A percentile compares a stretch with the other conserved stretches of the same genome.
phyloP scores from a whole-genome alignment of 768 basidiomycete species.

The Pulveroboletus frians region DNA sequence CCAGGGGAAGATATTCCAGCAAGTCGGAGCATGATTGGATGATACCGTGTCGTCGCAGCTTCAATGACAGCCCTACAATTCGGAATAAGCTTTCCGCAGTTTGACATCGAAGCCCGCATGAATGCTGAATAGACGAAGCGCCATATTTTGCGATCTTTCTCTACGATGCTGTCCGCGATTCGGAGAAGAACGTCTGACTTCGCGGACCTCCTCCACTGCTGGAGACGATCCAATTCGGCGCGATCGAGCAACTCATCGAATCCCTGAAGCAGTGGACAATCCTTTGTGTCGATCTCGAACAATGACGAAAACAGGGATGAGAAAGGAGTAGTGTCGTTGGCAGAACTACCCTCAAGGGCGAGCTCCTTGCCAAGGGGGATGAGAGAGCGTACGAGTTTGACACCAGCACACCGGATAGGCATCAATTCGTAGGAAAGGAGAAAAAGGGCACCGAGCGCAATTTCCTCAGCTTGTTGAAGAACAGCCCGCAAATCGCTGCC shows the following conservation, averaged over 20 bases:
- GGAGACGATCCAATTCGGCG: conserved; percentile 53
- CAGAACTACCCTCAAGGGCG: conserved; percentile 28
- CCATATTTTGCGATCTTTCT: conserved; percentile 71
- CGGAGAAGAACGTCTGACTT: conserved; percentile 55
- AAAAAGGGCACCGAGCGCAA: conserved; percentile 72
- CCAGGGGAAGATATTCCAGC: conserved; percentile 64
- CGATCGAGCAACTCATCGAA: conserved; percentile 64
- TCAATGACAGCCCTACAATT: conserved; percentile 62
- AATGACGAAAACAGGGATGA: conserved; percentile 44
- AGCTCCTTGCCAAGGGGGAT: conserved; percentile 45
- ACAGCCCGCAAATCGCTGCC: conserved; percentile 40
- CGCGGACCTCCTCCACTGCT: conserved; percentile 59
- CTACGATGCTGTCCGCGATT: conserved; percentile 66
- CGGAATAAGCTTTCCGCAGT: conserved; percentile 40
- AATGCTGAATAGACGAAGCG: conserved; percentile 64
- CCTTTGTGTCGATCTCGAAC: conserved; percentile 46
- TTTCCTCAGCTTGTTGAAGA: conserved; percentile 47
- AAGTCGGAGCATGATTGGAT: conserved; percentile 64
- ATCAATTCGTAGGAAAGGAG: conserved; percentile 56
- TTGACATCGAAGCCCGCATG: conserved; percentile 51
- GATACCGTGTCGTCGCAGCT: conserved; percentile 64
- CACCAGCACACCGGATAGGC: conserved; percentile 52
- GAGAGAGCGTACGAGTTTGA: conserved; percentile 59
- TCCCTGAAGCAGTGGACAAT: conserved; percentile 49
- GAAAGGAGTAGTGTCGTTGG: conserved; percentile 24